phyloP scores from a whole-genome alignment of 2,329 filamentous ascomycete species.

The Delphinella strobiligena region DNA sequence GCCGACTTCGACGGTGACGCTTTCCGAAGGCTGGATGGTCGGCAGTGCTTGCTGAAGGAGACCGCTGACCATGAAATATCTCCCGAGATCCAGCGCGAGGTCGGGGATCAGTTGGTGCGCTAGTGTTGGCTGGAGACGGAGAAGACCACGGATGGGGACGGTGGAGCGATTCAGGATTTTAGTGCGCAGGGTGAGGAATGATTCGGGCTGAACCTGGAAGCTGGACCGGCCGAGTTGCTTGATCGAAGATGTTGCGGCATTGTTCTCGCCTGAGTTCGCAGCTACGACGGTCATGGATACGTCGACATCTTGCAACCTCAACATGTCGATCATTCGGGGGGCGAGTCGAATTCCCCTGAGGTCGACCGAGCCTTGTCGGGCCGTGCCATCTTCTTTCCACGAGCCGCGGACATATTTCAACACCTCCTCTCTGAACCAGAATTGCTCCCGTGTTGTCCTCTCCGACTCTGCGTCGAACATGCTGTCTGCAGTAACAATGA shows the following conservation, averaged over 20 bases:
- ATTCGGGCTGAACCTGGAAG: constrained; percentile 42
- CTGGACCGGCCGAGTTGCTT: constrained; percentile 31
- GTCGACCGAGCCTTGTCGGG: constrained; percentile 57
- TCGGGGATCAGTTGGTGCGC: constrained; percentile 54
- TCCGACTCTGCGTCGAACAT: constrained; percentile 64
- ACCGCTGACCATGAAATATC: constrained; percentile 76
- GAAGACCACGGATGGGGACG: constrained; percentile 54
- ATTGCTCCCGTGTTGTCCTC: constrained; percentile 64
- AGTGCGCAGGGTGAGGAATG: constrained; percentile 59
- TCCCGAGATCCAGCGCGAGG: constrained; percentile 67
- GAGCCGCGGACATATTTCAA: constrained; percentile 57
- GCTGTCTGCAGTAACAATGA: constrained; percentile 72
- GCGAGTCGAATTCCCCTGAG: constrained; percentile 63
- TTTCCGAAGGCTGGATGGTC: constrained; percentile 45
- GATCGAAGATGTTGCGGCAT: constrained; percentile 14
- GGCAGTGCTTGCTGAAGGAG: constrained; percentile 65
- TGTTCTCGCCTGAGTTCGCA: constrained; percentile 5
- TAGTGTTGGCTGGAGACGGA: constrained; percentile 67
- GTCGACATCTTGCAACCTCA: constrained; percentile 59
- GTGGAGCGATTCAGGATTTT: constrained; percentile 62
- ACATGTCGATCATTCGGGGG: constrained; percentile 67
- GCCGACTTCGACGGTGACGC: constrained; percentile 52
- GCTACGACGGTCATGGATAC: constrained; percentile 13
- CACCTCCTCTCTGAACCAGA: constrained; percentile 82
- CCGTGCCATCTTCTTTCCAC: constrained; percentile 53